phyloP scores from a whole-genome alignment of 139 green algal genomes.

The Coccomyxa sp. region DNA sequence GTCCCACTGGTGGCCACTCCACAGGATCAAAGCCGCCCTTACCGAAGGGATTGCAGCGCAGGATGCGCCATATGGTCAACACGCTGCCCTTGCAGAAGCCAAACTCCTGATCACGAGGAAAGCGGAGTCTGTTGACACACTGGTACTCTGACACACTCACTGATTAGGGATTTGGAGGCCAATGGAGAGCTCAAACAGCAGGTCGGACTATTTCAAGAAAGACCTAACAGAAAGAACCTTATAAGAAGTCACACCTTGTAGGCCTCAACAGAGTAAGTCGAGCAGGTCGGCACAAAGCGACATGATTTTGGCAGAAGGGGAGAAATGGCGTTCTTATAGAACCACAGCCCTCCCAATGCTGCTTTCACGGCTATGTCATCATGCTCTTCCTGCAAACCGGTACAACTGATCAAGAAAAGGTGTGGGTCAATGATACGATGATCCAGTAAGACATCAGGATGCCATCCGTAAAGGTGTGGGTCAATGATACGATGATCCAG shows the following conservation, averaged over 20 bases:
- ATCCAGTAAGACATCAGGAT: too few relatives aligned
- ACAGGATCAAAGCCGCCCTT: slow-evolving; percentile 38
- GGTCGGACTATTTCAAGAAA: too few relatives aligned
- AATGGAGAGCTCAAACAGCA: too few relatives aligned
- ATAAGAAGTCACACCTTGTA: neutral
- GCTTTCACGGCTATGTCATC: slow-evolving; percentile 15
- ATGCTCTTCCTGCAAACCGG: neutral
- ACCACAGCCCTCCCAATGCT: slow-evolving; percentile 53
- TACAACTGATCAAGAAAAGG: too few relatives aligned
- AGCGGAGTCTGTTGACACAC: slow-evolving; percentile 42
- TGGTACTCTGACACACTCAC: neutral
- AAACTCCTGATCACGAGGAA: slow-evolving; percentile 47
- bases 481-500: too few relatives aligned
- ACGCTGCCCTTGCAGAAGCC: slow-evolving; percentile 57
- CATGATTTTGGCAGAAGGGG: slow-evolving; percentile 69
- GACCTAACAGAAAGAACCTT: too few relatives aligned
- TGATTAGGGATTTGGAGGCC: too few relatives aligned
- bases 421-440: too few relatives aligned
- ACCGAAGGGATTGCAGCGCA: slow-evolving; percentile 71
- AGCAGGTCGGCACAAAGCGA: slow-evolving; percentile 79
- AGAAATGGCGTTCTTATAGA: slow-evolving; percentile 70
- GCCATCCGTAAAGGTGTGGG: too few relatives aligned
- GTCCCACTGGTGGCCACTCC: slow-evolving; percentile 35
- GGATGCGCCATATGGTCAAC: slow-evolving; percentile 73
- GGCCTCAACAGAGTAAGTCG: slow-evolving; percentile 34